Percentiles rank a stretch among this genome's conserved stretches.
Conservation (phyloP, 2,329 filamentous ascomycete genomes). For the Verticillium longisporum region DNA sequence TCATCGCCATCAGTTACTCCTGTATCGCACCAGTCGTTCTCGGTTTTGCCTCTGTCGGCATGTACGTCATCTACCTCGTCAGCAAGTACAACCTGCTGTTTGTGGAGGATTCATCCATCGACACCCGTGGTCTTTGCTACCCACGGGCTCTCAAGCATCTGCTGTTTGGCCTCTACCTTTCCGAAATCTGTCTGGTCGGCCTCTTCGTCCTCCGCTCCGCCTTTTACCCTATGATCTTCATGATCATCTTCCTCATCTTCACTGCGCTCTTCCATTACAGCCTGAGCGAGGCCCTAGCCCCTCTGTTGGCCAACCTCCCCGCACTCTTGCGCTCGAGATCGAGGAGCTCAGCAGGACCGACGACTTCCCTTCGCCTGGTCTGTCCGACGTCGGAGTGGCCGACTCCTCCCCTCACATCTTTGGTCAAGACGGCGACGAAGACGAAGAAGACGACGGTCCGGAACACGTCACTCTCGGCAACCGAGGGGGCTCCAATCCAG, state of each 20-base stretch:
- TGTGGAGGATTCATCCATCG: constrained; percentile 73
- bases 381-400: constrained; percentile 14
- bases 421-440: constrained; percentile 15
- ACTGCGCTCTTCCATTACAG: constrained; percentile 69
- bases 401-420: constrained; percentile 10
- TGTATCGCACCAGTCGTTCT: constrained; percentile 82
- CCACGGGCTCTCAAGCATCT: constrained; percentile 83
- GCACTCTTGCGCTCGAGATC: constrained; percentile 52
- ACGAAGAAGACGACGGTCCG: constrained; percentile 13
- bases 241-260: constrained; percentile 70
- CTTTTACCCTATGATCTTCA: constrained; percentile 64
- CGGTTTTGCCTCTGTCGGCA: constrained; percentile 71
- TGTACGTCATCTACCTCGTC: constrained; percentile 76
- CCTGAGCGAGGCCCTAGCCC: constrained; percentile 66
- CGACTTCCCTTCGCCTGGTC: constrained; percentile 18
- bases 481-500: constrained; percentile 14
- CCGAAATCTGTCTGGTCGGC: constrained; percentile 76
- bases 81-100: constrained; percentile 90
- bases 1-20: constrained; percentile 78
- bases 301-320: constrained; percentile 71
- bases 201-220: constrained; percentile 67
- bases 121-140: constrained; percentile 84
- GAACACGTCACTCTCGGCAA: constrained; percentile 15
- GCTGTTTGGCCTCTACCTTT: constrained; percentile 75
- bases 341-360: constrained; percentile 42